Evolutionary conservation across 768 basidiomycete genomes (phyloP).

Genomic region (Podaxis pistillaris): DNA sequence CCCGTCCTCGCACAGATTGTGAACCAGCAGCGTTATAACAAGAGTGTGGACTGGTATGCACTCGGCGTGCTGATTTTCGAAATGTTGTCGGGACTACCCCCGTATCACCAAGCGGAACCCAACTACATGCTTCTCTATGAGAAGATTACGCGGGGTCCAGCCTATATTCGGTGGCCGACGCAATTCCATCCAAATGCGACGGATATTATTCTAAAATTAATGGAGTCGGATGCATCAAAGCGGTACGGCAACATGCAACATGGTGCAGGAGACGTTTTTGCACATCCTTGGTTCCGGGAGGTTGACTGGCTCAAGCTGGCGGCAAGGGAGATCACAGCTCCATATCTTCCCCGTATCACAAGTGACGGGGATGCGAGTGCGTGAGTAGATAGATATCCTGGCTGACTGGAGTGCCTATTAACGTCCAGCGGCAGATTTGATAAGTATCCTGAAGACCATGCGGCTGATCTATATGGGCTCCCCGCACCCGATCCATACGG

Average conservation of each 20-base stretch:
- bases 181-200: slow-evolving; percentile 73
- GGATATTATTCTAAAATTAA: slow-evolving; percentile 86
- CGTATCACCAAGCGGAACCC: slow-evolving; percentile 85
- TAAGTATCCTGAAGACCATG: slow-evolving; percentile 75
- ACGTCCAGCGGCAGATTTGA: slow-evolving; percentile 55
- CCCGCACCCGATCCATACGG: slow-evolving; percentile 62
- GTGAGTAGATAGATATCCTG: slow-evolving; percentile 43
- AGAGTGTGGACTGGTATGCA: slow-evolving; percentile 98
- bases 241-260: slow-evolving; percentile 88
- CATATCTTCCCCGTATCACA: slow-evolving; percentile 88
- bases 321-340: slow-evolving; percentile 87
- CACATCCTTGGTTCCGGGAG: slow-evolving; percentile 91
- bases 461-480: slow-evolving; percentile 56
- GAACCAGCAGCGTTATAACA: slow-evolving; percentile 85
- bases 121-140: slow-evolving; percentile 90
- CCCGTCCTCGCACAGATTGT: slow-evolving; percentile 52
- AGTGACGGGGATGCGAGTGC: slow-evolving; percentile 96
- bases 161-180: slow-evolving; percentile 75
- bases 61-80: slow-evolving; percentile 96
- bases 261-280: slow-evolving; percentile 89
- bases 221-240: slow-evolving; percentile 85
- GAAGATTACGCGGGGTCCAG: slow-evolving; percentile 78
- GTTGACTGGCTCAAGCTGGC: slow-evolving; percentile 87
- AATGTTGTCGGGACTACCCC: slow-evolving; percentile 95
- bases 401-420: slow-evolving; percentile 13